phyloP scores from a whole-genome alignment of 1,284 basidiomycete species.

The Ustilago esculenta region DNA sequence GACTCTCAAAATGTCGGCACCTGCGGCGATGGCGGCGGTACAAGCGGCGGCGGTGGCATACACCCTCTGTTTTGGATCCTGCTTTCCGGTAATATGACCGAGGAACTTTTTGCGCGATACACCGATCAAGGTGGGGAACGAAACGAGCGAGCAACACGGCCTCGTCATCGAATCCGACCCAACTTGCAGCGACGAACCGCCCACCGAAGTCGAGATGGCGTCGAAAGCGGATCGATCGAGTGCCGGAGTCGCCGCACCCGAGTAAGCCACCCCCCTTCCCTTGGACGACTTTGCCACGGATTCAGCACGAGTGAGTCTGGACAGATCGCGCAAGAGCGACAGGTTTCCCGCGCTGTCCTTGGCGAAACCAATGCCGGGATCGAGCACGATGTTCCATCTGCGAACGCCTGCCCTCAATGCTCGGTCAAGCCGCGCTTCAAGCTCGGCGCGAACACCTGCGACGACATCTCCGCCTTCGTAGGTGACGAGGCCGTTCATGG shows the following conservation, averaged over 20 bases:
- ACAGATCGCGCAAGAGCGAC: conserved; percentile 69
- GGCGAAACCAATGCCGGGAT: conserved; percentile 95
- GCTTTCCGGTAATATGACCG: conserved; percentile 65
- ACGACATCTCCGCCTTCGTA: conserved; percentile 78
- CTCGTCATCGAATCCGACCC: conserved; percentile 30
- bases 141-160: conserved; percentile 46
- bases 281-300: conserved; percentile 35
- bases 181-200: neutral
- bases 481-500: conserved; percentile 70
- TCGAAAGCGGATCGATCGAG: conserved; percentile 15
- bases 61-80: conserved; percentile 74
- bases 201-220: conserved; percentile 10
- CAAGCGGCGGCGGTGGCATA: conserved; percentile 86
- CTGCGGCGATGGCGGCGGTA: conserved; percentile 78
- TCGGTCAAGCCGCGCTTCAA: conserved; percentile 75
- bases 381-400: conserved; percentile 88
- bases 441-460: conserved; percentile 78
- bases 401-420: conserved; percentile 83
- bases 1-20: conserved; percentile 80
- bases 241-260: conserved; percentile 29
- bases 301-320: conserved; percentile 25
- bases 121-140: conserved; percentile 60
- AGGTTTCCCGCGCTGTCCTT: conserved; percentile 84
- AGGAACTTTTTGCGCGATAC: conserved; percentile 63
- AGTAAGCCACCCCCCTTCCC: conserved; percentile 18